Evolutionary conservation across 768 basidiomycete genomes (phyloP), one percentile per base, ranked within the genome.

Genomic region (Rhizopogon sp.): DNA sequence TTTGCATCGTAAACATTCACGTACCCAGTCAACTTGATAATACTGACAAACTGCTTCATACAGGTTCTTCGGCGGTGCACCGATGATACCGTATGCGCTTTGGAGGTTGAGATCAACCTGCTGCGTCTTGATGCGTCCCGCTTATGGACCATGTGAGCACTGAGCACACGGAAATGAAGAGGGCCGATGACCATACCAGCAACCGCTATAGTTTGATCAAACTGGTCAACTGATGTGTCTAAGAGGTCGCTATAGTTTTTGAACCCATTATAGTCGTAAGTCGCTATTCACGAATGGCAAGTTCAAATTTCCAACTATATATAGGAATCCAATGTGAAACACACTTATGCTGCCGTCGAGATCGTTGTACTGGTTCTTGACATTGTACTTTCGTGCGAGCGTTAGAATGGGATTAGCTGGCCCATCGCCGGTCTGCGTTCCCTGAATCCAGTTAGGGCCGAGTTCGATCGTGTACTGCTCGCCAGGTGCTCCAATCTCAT

Each of bases 371-470:
- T 66, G 71, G 0, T 78, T 79, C 52, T 69, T 69, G 17, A 86
- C 56, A 31, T 75, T 73, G 58, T 85, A 78, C 59, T 84, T 83
- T 62, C 75, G 70, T 25, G 80, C 83, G 46, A 88, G 71, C 17
- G 67, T 66, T 64, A 78, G 79, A 14, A 88, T 81, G 1, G 87
- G 86, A 62, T 88, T 88, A 6, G 74, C 71, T 22, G 75, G 71
- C 3, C 81, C 83, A 35, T 73, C 60, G 2, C 71, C 77, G 2
- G 67, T 63, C 55, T 81, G 80, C 0, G 76, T 77, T 25, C 79
- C 80, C 53, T 80, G 83, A 33, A 86, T 70, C 83, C 84, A 86
- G 58, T 83, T 84, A 6, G 84, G 74, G 41, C 82, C 83, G 29
- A 74, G 64, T 64, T 88, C 85, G 29, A 88, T 67, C 1, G 74